Evolutionary conservation across 306 rosid species (phyloP).

Genomic region (Aeschynomene evenia): DNA sequence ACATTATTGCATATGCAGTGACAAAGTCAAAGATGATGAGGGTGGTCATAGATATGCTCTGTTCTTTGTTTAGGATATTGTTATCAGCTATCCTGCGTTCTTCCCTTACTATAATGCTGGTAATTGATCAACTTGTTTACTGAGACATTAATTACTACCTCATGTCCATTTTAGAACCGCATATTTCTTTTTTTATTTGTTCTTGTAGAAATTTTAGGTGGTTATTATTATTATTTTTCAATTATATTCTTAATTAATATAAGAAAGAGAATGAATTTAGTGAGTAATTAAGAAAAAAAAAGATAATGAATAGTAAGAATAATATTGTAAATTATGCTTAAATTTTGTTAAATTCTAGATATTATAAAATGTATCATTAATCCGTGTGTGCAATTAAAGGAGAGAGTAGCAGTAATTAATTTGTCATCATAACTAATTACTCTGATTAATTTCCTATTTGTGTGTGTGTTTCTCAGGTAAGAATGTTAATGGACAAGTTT

Average conservation of each 20-base stretch:
- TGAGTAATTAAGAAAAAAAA: too few species aligned
- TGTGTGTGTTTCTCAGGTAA: constrained; percentile 43
- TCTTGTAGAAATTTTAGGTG: too few species aligned
- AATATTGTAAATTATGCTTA: too few species aligned
- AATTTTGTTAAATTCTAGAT: too few species aligned
- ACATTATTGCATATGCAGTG: constrained; percentile 47
- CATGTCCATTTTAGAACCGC: too few species aligned
- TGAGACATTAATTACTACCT: neutral
- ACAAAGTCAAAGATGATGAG: constrained; percentile 43
- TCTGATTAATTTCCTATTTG: neutral
- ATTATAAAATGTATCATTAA: too few species aligned
- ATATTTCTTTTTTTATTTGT: too few species aligned
- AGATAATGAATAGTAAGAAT: too few species aligned
- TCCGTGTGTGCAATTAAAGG: too few species aligned
- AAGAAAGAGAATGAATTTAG: too few species aligned
- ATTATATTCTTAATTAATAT: too few species aligned
- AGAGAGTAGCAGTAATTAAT: neutral
- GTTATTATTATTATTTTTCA: too few species aligned
- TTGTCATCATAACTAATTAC: neutral
- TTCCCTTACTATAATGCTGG: constrained; percentile 60
- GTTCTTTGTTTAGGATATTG: constrained; percentile 53
- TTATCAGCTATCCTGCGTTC: constrained; percentile 68
- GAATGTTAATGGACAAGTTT: constrained; percentile 66
- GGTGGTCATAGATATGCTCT: constrained; percentile 43
- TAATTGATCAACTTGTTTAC: constrained; percentile 47